Evolutionary conservation across 2,329 filamentous ascomycete genomes (phyloP), one percentile per base, ranked within the genome.

Genomic region (Berkeleyomyces basicola): DNA sequence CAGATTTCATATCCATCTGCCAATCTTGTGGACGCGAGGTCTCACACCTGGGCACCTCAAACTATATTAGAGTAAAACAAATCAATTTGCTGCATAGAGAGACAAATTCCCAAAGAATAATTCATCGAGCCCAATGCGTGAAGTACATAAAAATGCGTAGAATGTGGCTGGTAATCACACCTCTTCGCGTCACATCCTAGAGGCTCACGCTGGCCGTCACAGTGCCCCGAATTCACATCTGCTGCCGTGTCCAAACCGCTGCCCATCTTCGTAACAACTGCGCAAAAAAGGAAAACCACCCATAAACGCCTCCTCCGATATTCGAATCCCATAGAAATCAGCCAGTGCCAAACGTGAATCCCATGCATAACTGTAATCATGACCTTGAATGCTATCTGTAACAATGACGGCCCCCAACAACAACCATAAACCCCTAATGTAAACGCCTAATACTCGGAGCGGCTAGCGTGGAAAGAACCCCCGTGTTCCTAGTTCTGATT

Each of bases 401-500:
- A 62, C 53, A 57, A 62, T 62, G 40, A 31, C 36, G 14, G 46
- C 46, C 55, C 61, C 51, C 49, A 46, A 61, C 59, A 47, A 37
- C 44, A 47, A 61, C 39, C 43, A 51, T 39, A 47, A 40, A 31
- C 23, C 58, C 47, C 58, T 57, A 31, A 44, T 11, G 58, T 43
- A n/a, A 55, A 37, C 46, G 46, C 47, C 58, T 64, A 64, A 58
- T 64, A 64, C 40, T 55, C 40, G 42, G 59, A 37, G 59, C 59
- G 63, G 44, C 63, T 16, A 51, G 63, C 44, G 57, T 58, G 55
- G 63, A 61, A 64, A 46, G 53, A 49, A 57, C 51, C 63, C 53
- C 53, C 39, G 59, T 58, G 57, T 61, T 47, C 63, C 63, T 64
- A 64, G 59, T 59, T 58, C 59, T 61, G 59, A 59, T 55, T 55